Conservation (phyloP, 1,139 yeast genomes). For the Petasospora fabianii region DNA sequence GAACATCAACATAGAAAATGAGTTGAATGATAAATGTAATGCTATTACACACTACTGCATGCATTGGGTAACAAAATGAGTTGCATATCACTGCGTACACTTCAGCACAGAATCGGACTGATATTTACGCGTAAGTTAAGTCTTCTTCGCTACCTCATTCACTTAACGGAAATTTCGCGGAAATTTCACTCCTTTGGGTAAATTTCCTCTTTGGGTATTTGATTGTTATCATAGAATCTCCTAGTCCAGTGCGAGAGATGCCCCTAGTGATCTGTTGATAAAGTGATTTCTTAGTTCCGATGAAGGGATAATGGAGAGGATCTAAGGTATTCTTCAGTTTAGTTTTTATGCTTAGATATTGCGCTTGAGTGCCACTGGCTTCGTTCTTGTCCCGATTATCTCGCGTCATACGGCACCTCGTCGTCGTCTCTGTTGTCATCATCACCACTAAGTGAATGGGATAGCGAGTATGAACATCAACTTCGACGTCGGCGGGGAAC, state of each 20-base stretch:
- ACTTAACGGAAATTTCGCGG: conserved; percentile 16
- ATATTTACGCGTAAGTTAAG: not conserved
- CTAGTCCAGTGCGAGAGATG: not conserved
- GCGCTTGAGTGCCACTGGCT: not conserved
- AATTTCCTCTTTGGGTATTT: conserved; percentile 1
- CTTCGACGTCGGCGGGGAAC: not conserved
- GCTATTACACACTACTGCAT: no score
- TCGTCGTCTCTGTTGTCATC: conserved; percentile 1
- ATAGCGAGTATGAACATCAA: conserved; percentile 22
- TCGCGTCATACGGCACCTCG: not conserved
- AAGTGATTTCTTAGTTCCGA: no score
- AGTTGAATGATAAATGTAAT: no score
- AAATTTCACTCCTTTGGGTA: not conserved
- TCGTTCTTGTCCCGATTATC: not conserved
- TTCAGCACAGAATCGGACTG: not conserved
- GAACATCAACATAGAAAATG: no score
- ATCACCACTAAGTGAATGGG: conserved; percentile 24
- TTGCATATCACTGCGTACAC: not conserved
- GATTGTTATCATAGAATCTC: not conserved
- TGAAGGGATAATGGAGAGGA: no score
- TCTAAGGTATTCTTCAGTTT: not conserved
- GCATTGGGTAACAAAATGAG: no score
- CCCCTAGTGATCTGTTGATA: not conserved
- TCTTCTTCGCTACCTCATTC: conserved; percentile 21
- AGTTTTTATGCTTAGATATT: no score